A percentile compares a stretch with the other conserved stretches of the same genome.
phyloP scores from a whole-genome alignment of 306 rosid species.

The Glycine latifolia region DNA sequence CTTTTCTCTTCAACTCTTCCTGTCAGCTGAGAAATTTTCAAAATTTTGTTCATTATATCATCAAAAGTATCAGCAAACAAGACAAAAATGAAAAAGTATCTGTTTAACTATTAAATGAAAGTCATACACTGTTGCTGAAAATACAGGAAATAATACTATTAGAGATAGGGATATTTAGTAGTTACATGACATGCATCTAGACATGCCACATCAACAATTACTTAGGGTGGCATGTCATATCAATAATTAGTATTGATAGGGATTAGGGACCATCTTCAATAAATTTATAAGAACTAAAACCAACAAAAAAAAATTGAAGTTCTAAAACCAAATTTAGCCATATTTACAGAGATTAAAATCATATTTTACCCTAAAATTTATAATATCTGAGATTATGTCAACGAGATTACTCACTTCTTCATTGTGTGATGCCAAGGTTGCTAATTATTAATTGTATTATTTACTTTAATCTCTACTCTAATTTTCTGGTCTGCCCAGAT shows the following conservation, averaged over 20 bases:
- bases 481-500: neutral
- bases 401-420: neutral
- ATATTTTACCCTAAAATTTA: neutral
- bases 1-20: slow-evolving; percentile 98
- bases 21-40: slow-evolving; percentile 67
- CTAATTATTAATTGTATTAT: neutral
- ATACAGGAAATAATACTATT: too few relatives aligned
- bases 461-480: neutral
- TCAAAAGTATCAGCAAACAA: too few relatives aligned
- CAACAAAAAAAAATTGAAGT: too few relatives aligned
- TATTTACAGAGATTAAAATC: too few relatives aligned
- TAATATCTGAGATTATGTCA: neutral
- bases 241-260: neutral
- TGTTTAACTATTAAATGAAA: too few relatives aligned
- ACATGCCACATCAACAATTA: neutral
- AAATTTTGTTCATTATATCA: slow-evolving; percentile 2
- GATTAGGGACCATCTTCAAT: neutral
- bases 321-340: neutral
- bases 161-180: neutral
- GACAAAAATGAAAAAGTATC: too few relatives aligned
- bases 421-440: slow-evolving; percentile 1
- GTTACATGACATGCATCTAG: neutral
- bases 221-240: neutral
- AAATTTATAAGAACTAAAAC: neutral
- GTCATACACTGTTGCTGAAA: too few relatives aligned